These are phyloP conservation scores for Aureobasidium musti DNA, from an alignment of 2,329 filamentous ascomycete species.

Conservation along the genomic window DNA sequence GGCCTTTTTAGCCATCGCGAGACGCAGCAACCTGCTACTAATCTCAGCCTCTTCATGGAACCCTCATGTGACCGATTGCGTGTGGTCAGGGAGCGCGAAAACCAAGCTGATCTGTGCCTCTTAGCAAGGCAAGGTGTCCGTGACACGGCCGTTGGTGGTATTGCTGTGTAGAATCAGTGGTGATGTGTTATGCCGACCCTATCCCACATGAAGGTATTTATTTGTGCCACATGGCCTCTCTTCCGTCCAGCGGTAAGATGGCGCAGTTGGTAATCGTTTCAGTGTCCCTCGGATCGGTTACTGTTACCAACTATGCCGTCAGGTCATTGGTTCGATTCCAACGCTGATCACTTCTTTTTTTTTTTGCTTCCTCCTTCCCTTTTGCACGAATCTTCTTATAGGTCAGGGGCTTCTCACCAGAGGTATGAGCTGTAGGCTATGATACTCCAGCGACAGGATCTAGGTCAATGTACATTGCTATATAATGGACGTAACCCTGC, in stretches of 20 bases:
- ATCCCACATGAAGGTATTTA: not conserved
- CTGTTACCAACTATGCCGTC: not conserved
- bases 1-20: not conserved
- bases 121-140: not conserved
- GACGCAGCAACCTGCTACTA: not conserved
- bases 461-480: too few species aligned
- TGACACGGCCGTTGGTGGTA: not conserved
- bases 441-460: not conserved
- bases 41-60: too few species aligned
- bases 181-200: not conserved
- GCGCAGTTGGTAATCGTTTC: not conserved
- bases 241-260: not conserved
- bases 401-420: too few species aligned
- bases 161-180: not conserved
- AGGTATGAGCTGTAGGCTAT: too few species aligned
- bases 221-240: too few species aligned
- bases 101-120: too few species aligned
- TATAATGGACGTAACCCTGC: too few species aligned
- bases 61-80: too few species aligned
- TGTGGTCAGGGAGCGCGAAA: too few species aligned
- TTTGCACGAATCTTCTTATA: not conserved
- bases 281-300: not conserved
- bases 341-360: not conserved
- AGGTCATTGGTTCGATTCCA: slow-evolving; percentile 9
- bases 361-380: too few species aligned